Evolutionary conservation across 768 basidiomycete species (phyloP).

Genomic region (Fomitopsis pulvina): DNA sequence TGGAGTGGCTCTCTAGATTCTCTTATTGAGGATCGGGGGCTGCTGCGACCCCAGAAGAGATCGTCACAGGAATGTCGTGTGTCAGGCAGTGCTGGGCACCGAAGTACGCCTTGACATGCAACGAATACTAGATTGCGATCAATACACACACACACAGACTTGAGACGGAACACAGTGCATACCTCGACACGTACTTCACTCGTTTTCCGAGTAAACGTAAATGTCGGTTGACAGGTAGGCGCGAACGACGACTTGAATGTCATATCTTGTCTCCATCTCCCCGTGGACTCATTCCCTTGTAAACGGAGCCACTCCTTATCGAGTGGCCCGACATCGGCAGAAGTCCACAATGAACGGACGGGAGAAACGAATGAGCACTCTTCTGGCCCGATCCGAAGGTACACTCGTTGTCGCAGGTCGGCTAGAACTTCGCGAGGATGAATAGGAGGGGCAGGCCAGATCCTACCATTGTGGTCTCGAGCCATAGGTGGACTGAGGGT

Average conservation of each 20-base stretch:
- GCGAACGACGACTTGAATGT: not conserved
- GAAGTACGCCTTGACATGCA: not conserved
- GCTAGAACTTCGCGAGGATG: slow-evolving; percentile 7
- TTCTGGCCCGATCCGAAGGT: not conserved
- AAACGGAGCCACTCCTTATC: slow-evolving; percentile 10
- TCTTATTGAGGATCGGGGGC: too few species aligned
- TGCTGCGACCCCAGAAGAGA: not conserved
- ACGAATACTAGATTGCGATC: not conserved
- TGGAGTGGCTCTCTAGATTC: too few species aligned
- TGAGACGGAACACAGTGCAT: not conserved
- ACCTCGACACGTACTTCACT: not conserved
- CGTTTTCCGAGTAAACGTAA: not conserved
- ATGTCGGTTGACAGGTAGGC: not conserved
- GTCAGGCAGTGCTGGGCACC: not conserved
- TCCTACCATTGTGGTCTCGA: not conserved
- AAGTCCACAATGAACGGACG: not conserved
- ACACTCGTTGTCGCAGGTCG: not conserved
- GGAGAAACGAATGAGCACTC: not conserved
- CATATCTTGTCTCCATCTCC: slow-evolving; percentile 1
- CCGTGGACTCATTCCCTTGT: not conserved
- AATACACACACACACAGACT: not conserved
- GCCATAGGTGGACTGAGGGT: slow-evolving; percentile 10
- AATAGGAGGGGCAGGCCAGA: slow-evolving; percentile 14
- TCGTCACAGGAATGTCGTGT: not conserved
- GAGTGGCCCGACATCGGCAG: slow-evolving; percentile 12